Evolutionary conservation across 768 basidiomycete species (phyloP).

Genomic region (Rhizopogon vesiculosus): DNA sequence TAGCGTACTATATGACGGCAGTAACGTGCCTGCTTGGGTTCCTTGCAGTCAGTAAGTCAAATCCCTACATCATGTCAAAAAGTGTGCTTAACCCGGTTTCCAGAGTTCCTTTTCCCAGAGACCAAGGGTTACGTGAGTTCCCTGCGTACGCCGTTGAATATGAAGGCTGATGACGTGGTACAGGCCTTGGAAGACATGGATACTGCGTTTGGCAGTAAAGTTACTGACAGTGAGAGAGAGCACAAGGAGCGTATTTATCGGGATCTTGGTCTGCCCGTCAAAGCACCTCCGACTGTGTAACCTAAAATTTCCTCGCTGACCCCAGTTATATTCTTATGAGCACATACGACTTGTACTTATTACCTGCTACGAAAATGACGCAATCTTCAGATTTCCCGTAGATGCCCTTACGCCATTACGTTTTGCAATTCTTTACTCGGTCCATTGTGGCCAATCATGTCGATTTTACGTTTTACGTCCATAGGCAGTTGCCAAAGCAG

Average conservation of each 20-base stretch:
- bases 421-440: too few relatives aligned
- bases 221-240: constrained; percentile 20
- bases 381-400: too few relatives aligned
- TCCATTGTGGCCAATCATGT: too few relatives aligned
- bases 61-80: neutral
- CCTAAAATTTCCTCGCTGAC: too few relatives aligned
- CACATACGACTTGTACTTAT: too few relatives aligned
- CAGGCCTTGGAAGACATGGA: constrained; percentile 32
- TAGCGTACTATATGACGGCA: constrained; percentile 24
- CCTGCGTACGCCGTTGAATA: neutral
- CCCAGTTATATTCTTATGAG: too few relatives aligned
- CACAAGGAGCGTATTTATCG: constrained; percentile 23
- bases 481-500: too few relatives aligned
- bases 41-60: constrained; percentile 22
- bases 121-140: constrained; percentile 27
- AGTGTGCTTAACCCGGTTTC: neutral
- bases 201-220: constrained; percentile 23
- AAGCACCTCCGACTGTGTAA: constrained; percentile 10
- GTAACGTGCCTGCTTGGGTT: constrained; percentile 19
- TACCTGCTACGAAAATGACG: neutral
- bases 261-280: constrained; percentile 22
- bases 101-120: constrained; percentile 25
- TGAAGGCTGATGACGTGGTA: neutral
- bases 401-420: too few relatives aligned
- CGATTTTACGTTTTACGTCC: too few relatives aligned